Percentiles rank a stretch among this genome's conserved stretches.
Evolutionary conservation across 495 filamentous ascomycete genomes (phyloP).

Genomic region (Penicillium simplicissimum): DNA sequence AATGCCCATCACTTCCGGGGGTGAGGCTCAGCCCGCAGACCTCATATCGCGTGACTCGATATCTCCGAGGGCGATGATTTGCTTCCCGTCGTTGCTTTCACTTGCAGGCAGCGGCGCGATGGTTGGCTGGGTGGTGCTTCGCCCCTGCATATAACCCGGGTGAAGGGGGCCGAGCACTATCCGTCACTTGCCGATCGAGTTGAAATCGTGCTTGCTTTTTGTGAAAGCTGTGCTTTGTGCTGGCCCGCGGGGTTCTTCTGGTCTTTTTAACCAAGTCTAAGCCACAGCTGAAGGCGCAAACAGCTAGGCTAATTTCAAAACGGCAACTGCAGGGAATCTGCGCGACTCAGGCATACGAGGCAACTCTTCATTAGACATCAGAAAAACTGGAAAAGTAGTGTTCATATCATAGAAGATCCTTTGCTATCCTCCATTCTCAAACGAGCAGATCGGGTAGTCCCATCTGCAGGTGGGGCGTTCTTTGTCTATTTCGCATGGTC

Average conservation of each 20-base stretch:
- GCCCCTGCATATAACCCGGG: not conserved
- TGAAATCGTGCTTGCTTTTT: not conserved
- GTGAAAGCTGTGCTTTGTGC: not conserved
- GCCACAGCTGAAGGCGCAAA: too few species aligned
- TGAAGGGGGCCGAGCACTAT: not conserved
- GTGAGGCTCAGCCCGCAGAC: not conserved
- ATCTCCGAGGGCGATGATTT: not conserved
- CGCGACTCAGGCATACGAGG: too few species aligned
- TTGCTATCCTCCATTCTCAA: too few species aligned
- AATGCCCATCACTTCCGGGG: not conserved
- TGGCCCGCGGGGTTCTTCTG: too few species aligned
- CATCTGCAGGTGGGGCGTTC: not conserved
- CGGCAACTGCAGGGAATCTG: too few species aligned
- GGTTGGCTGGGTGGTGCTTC: not conserved
- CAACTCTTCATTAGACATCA: too few species aligned
- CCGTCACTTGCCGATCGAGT: not conserved
- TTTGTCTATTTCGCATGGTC: not conserved
- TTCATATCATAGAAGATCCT: too few species aligned
- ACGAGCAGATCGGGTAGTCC: too few species aligned
- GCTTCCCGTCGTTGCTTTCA: not conserved
- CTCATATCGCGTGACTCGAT: not conserved
- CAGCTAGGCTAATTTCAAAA: too few species aligned
- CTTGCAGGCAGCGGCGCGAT: not conserved
- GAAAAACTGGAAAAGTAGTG: too few species aligned
- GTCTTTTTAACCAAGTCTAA: too few species aligned